Base-by-base conservation (phyloP, 2,329 filamentous ascomycete genomes). In the Orbilia quercus region DNA sequence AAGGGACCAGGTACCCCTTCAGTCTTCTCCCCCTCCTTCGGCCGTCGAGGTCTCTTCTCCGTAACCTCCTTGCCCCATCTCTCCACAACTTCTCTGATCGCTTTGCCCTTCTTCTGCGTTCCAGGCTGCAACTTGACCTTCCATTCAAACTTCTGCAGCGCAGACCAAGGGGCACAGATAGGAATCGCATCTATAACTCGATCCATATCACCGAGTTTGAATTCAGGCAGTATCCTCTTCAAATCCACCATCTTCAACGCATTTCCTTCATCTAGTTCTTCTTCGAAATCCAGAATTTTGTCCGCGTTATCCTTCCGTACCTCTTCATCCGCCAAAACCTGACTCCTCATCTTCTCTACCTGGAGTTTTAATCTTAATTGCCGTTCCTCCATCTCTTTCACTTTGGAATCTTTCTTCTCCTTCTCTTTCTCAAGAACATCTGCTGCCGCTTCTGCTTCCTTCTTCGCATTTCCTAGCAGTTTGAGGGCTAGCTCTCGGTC, bases 91-190 rank as follows among this genome's bases (percentile, higher is more conserved):
- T 98, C 94, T 80, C 91, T 91, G 51, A 96, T 88, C 0, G 92
- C 93, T 80, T 97, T 98, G 7, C 95, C 94, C 82, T 96, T 96
- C 84, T 98, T 99, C 75, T 89, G 85, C 0, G 88, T 82, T 0
- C 95, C 95, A 0, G 95, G 95, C 81, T 98, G 95, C 77, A 99
- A 81, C 83, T 99, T 99, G 60, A 89, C 91, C 81, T 96, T 96
- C 84, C 97, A 98, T 82, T 97, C 97, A 82, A 90, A 91, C 64
- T 86, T 87, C 1, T 81, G 84, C 76, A 90, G 81, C 1, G 88
- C 88, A 22, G 81, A 82, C 84, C 88, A 90, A 1, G 88, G 88
- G 2, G 86, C 88, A 77, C 88, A 90, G 1, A 90, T 82, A 0
- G 87, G 85, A 1, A 90, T 82, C 0, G 83, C 84, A 77, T 90